These are phyloP conservation scores for Saturnispora ahearnii DNA, from an alignment of 805 yeast genomes.

Conservation along the genomic window DNA sequence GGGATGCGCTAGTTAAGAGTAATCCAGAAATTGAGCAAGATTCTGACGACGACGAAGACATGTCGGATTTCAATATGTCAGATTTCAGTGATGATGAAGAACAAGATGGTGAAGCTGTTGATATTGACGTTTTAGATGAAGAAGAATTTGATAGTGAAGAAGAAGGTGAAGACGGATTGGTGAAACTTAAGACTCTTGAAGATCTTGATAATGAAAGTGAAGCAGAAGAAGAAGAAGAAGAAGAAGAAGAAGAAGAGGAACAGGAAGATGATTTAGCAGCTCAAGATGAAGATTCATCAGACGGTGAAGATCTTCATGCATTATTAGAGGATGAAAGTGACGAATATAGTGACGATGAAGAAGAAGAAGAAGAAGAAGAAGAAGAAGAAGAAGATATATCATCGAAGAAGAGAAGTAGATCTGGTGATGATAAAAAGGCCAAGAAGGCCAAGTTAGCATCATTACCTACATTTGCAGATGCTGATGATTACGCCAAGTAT, in stretches of 20 bases:
- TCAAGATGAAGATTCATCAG: constrained; percentile 19
- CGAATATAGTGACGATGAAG: constrained; percentile 17
- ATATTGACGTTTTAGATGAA: constrained; percentile 22
- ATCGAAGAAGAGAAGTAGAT: constrained; percentile 17
- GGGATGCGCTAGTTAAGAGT: constrained; percentile 52
- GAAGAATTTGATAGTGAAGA: constrained; percentile 27
- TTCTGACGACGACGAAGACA: constrained; percentile 30
- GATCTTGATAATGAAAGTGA: constrained; percentile 22
- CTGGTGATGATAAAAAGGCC: constrained; percentile 15
- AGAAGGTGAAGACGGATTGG: constrained; percentile 24
- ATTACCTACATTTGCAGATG: constrained; percentile 81
- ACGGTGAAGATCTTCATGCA: constrained; percentile 21
- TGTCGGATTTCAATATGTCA: constrained; percentile 32
- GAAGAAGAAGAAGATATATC: constrained; percentile 8
- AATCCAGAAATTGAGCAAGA: constrained; percentile 50
- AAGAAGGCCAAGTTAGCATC: constrained; percentile 47
- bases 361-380: constrained; percentile 23
- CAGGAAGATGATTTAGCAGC: constrained; percentile 17
- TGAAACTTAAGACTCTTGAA: constrained; percentile 14
- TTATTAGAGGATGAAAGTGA: constrained; percentile 19
- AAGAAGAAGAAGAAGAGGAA: constrained; percentile 8
- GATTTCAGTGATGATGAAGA: constrained; percentile 29
- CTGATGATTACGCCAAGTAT: constrained; percentile 74
- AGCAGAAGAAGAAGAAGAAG: constrained; percentile 8
- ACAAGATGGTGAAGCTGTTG: constrained; percentile 24